A percentile compares a stretch with the other conserved stretches of the same genome.
phyloP scores from a whole-genome alignment of 129 eudicot species.

The Centella asiatica region DNA sequence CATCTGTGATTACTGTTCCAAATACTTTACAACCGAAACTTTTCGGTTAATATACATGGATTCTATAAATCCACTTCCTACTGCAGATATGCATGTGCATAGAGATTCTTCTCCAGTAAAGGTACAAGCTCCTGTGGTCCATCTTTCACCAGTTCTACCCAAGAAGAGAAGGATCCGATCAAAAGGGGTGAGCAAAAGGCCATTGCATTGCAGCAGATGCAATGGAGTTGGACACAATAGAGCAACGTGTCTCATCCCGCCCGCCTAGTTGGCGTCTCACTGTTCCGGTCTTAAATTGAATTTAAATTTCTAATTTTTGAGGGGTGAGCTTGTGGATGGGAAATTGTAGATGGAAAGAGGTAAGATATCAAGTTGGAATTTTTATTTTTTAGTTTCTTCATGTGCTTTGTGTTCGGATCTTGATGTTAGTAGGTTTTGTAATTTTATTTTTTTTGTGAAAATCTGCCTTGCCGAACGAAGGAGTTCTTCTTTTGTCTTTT shows the following conservation, averaged over 20 bases:
- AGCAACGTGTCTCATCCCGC: not conserved
- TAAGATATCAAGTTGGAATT: not conserved
- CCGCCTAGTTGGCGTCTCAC: not conserved
- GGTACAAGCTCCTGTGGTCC: slow-evolving; percentile 6
- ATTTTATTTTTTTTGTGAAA: no score
- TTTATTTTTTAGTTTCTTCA: no score
- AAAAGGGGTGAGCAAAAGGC: slow-evolving; percentile 10
- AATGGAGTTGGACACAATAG: slow-evolving; percentile 20
- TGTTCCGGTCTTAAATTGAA: no score
- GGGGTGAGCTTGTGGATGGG: not conserved
- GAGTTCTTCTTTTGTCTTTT: no score
- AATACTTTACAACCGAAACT: slow-evolving; percentile 15
- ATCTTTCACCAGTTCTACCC: not conserved
- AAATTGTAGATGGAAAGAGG: not conserved
- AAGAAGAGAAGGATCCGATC: slow-evolving; percentile 10
- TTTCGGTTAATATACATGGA: slow-evolving; percentile 8
- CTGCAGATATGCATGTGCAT: not conserved
- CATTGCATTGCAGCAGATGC: slow-evolving; percentile 20
- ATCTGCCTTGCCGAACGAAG: no score
- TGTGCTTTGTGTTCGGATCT: no score
- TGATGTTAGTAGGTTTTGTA: no score
- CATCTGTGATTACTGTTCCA: slow-evolving; percentile 3
- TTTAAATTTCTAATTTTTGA: no score
- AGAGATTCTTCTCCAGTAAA: slow-evolving; percentile 10
- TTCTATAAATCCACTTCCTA: slow-evolving; percentile 15